Evolutionary conservation across 768 basidiomycete genomes (phyloP), one percentile per base, ranked within the genome.

Genomic region (Lentinula detonsa): DNA sequence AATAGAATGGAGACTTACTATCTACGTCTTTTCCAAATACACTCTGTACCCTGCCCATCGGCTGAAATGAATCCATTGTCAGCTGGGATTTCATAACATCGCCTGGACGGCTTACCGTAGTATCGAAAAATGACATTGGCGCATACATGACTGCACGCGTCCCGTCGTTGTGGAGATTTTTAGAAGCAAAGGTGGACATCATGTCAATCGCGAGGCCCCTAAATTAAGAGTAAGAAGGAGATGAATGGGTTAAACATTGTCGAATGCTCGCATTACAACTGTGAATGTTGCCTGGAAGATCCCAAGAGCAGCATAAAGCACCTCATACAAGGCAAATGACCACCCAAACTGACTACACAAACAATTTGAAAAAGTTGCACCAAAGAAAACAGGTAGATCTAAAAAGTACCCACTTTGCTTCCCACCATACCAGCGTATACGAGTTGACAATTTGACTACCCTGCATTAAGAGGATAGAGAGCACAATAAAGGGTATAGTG

Each of bases 41-140:
- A 42, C 84, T 78, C 33, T 85, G 70, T 23, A 86, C 83, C 34
- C 86, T 81, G 18, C 86, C 86, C 66, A 79, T 75, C 0, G 85
- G 85, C 83, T 84, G 61, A 23, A 7, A 28, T 45, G 15, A 34
- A 28, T 34, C 16, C 9, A 6, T 21, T 33, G n/a, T 37, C 37
- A 35, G 21, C 4, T 16, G n/a, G 9, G 43, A 10, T 18, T 54
- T 10, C 8, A 18, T 18, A 6, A 10, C 3, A 23, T 28, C 10
- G 11, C 1, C 13, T 15, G 18, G 13, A 5, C 4, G 4, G 23
- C 69, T 64, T 63, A 81, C 82, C 16, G 85, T 86, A 1, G 81
- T 87, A 69, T 91, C 90, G 65, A 91, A 92, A 73, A 90, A 90
- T 1, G 83, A 78, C 85, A 88, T 90, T 0, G 88, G 88, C 0